Percentiles rank a stretch among this genome's conserved stretches.
These are phyloP conservation scores for Mucor sp. DNA, from an alignment of 371 early-diverging fungal species.

Conservation along the genomic window DNA sequence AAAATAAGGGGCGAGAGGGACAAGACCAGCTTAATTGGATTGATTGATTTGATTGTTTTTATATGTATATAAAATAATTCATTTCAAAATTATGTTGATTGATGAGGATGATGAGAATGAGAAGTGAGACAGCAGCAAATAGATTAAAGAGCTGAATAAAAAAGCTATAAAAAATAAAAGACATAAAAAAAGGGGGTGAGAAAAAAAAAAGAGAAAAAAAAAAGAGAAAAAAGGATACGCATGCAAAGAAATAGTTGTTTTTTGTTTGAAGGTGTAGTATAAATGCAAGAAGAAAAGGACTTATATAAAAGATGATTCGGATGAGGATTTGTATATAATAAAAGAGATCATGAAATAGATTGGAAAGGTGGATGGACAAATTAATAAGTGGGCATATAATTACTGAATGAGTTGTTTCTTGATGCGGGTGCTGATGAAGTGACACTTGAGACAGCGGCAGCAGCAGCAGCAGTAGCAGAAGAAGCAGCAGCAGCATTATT, in stretches of 20 bases:
- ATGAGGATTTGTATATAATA: not conserved
- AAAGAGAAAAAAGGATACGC: not conserved
- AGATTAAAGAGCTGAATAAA: not conserved
- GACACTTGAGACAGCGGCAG: not conserved
- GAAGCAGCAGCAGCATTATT: slow-evolving; percentile 9
- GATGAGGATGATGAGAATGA: not conserved
- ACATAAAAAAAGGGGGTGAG: not conserved
- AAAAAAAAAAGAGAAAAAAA: slow-evolving; percentile 7
- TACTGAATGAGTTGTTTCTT: slow-evolving; percentile 14
- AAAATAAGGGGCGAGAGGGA: not conserved
- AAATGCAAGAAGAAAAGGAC: slow-evolving; percentile 4
- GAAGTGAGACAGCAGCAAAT: not conserved
- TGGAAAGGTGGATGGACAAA: not conserved
- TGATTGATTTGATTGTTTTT: not conserved
- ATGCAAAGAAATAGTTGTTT: slow-evolving; percentile 1
- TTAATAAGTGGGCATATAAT: slow-evolving; percentile 28
- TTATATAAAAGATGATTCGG: not conserved
- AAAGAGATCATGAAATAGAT: not conserved
- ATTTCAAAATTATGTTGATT: not conserved
- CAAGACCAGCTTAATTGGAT: not conserved
- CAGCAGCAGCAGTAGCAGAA: not conserved
- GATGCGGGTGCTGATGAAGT: not conserved
- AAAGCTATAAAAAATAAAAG: not conserved
- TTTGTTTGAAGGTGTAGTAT: not conserved
- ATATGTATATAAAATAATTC: not conserved